Base-by-base conservation (phyloP, 768 basidiomycete species). In the Podaxis pistillaris region DNA sequence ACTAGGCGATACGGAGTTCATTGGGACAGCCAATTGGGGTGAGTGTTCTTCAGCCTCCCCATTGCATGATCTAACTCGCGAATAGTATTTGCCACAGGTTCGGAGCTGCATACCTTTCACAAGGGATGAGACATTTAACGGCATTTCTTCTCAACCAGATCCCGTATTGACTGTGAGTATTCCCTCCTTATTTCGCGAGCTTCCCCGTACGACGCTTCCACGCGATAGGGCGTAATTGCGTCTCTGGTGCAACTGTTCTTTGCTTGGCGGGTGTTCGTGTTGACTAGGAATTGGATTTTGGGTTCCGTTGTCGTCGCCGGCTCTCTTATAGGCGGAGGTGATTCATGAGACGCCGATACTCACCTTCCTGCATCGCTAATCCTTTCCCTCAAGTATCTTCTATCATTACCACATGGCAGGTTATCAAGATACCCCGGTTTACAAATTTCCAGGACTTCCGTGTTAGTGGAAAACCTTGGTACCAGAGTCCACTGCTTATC, bases 41-140 rank as follows among this genome's bases (percentile, higher is more conserved):
- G 28, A 54, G 70, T 68, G 17, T 40, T 56, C 1, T 33, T 47
- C 6, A 28, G 30, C 52, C 11, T 37, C 13, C 37, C 36, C 6
- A n/a, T 30, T 1, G 17, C 37, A 28, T 60, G 19, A 38, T 15
- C 33, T 28, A 22, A 64, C 11, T 24, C 38, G 1, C 9, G 9
- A 37, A 17, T 65, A 81, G 80, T 81, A 9, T 81, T 81, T 67
- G 75, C 69, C 2, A 75, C 76, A 56, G 79, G 79, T 74, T 46
- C 30, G 44, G 9, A 63, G 15, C 28, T 41, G 9, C 30, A 13
- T n/a, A 36, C n/a, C 40, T 17, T 44, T 33, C 17, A n/a, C 24
- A n/a, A 1, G 30, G 30, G 13, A 9, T 8, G 11, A 36, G 12
- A 26, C 19, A 19, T 1, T 9, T 46, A 19, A 46, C 19, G n/a